Conservation (phyloP, 345 rosid species). For the Angophora floribunda region DNA sequence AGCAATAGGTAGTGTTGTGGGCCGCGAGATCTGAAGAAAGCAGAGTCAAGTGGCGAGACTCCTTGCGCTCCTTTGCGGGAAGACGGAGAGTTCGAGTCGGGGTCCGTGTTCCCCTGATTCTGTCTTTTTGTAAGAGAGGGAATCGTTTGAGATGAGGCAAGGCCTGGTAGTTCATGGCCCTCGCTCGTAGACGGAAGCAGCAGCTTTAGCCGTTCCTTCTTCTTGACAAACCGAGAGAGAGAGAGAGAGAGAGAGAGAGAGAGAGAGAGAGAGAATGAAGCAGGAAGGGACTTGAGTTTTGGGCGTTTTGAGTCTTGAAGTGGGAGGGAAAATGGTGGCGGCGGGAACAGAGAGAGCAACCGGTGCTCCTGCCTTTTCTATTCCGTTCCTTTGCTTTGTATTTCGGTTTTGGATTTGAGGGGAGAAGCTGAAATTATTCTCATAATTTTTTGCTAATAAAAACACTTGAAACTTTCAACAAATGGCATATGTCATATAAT, state of each 20-base stretch:
- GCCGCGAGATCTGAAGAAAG: background rate
- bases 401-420: background rate
- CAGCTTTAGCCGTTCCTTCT: background rate
- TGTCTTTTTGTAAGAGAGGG: slow-evolving; percentile 30
- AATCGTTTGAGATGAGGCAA: slow-evolving; percentile 78
- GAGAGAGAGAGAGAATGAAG: background rate
- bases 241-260: background rate
- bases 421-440: background rate
- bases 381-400: background rate
- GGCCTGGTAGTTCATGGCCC: slow-evolving; percentile 12
- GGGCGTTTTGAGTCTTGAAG: no score
- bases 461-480: no score
- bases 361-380: background rate
- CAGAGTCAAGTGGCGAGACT: slow-evolving; percentile 19
- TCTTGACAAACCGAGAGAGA: background rate
- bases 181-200: background rate
- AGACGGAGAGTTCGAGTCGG: slow-evolving; percentile 21
- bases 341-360: background rate
- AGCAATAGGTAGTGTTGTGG: slow-evolving; percentile 5
- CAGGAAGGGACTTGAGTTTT: background rate
- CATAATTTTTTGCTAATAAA: no score
- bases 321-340: background rate
- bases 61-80: slow-evolving; percentile 81
- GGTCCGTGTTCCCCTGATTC: slow-evolving; percentile 12
- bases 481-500: no score